Conservation (phyloP, 2,329 filamentous ascomycete species). For the Fusarium sp. region DNA sequence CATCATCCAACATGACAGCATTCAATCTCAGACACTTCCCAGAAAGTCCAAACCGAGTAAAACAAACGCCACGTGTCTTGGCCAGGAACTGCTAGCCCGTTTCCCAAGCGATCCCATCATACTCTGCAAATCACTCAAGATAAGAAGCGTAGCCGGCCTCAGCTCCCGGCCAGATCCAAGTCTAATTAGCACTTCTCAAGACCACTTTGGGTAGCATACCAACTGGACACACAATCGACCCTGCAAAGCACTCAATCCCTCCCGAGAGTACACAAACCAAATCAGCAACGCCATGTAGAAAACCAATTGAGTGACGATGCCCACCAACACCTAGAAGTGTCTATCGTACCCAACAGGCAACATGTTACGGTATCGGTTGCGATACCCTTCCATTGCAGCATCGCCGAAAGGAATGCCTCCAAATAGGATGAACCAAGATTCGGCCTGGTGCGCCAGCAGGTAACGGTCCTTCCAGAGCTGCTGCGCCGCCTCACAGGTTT, state of each 20-base stretch:
- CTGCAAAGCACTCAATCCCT: too few relatives aligned
- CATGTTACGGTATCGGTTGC: rapidly evolving
- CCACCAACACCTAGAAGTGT: not conserved
- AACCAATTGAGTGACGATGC: rapidly evolving
- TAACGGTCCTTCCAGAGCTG: not conserved
- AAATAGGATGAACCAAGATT: not conserved
- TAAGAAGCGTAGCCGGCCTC: too few relatives aligned
- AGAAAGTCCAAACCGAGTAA: not conserved
- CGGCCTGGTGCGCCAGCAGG: not conserved
- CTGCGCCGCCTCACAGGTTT: not conserved
- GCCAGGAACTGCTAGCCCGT: too few relatives aligned
- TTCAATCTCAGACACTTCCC: not conserved
- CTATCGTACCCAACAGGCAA: rapidly evolving
- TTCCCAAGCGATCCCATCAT: too few relatives aligned
- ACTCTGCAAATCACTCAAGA: too few relatives aligned
- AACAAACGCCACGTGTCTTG: too few relatives aligned
- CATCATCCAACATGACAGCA: not conserved
- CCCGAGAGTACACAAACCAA: too few relatives aligned
- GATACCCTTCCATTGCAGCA: rapidly evolving
- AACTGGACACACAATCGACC: too few relatives aligned
- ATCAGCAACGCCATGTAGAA: not conserved
- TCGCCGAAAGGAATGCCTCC: rapidly evolving
- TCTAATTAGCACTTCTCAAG: too few relatives aligned
- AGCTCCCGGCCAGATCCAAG: too few relatives aligned
- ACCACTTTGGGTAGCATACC: too few relatives aligned